Conservation (phyloP, 495 filamentous ascomycete species). For the Penicillium riverlandense region DNA sequence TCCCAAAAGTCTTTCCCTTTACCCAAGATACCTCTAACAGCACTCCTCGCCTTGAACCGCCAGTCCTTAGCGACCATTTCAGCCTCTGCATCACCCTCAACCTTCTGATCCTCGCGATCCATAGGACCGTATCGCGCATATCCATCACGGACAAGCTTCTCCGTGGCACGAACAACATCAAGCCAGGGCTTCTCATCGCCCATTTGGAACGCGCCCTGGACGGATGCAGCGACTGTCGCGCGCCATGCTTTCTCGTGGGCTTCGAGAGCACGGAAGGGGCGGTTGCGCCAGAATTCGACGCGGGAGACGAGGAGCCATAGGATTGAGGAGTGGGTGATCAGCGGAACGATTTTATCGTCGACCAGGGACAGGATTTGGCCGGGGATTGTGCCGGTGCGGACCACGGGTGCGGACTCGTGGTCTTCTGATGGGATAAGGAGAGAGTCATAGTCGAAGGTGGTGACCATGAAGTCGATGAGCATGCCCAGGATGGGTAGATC, state of each 20-base stretch:
- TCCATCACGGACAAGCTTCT: constrained; percentile 38
- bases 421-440: constrained; percentile 20
- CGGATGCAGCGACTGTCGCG: constrained; percentile 46
- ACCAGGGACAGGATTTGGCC: constrained; percentile 63
- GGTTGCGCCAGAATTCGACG: constrained; percentile 61
- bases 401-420: constrained; percentile 14
- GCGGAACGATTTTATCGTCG: constrained; percentile 61
- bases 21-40: constrained; percentile 71
- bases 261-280: constrained; percentile 63
- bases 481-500: constrained; percentile 65
- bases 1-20: constrained; percentile 82
- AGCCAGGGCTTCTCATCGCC: constrained; percentile 41
- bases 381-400: constrained; percentile 38
- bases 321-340: constrained; percentile 71
- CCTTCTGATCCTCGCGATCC: constrained; percentile 26
- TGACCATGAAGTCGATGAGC: constrained; percentile 63
- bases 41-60: constrained; percentile 83
- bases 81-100: constrained; percentile 18
- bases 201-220: constrained; percentile 41
- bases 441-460: constrained; percentile 35
- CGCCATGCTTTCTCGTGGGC: constrained; percentile 89
- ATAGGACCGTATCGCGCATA: constrained; percentile 41
- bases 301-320: constrained; percentile 70
- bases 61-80: constrained; percentile 52
- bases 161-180: constrained; percentile 41